Evolutionary conservation across 1,284 basidiomycete genomes (phyloP).

Genomic region (Apiotrichum porosum): DNA sequence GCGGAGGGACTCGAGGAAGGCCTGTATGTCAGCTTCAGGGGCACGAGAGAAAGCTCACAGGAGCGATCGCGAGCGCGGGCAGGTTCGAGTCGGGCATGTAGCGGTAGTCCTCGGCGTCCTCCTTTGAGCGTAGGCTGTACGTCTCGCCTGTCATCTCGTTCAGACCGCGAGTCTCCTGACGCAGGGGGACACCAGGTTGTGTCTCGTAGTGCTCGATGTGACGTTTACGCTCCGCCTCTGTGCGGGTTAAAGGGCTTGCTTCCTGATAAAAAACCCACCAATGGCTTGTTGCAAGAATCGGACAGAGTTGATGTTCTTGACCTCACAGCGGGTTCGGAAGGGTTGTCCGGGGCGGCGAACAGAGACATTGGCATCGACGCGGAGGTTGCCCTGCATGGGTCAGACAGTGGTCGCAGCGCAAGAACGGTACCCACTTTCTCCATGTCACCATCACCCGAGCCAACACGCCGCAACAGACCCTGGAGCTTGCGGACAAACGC

Average conservation of each 20-base stretch:
- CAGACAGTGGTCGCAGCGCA: too few relatives aligned
- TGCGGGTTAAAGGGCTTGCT: slow-evolving; percentile 53
- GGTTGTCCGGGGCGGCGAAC: slow-evolving; percentile 63
- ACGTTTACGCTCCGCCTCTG: slow-evolving; percentile 49
- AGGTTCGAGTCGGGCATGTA: slow-evolving; percentile 98
- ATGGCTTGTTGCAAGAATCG: slow-evolving; percentile 82
- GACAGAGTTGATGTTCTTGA: slow-evolving; percentile 95
- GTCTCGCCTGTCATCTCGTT: slow-evolving; percentile 78
- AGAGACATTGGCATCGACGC: slow-evolving; percentile 95
- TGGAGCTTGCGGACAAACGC: slow-evolving; percentile 84
- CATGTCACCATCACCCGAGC: slow-evolving; percentile 94
- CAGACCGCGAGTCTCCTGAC: slow-evolving; percentile 88
- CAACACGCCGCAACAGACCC: slow-evolving; percentile 71
- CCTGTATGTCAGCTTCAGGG: slow-evolving; percentile 48
- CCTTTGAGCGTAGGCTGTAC: slow-evolving; percentile 78
- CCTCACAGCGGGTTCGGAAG: slow-evolving; percentile 84
- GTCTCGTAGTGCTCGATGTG: slow-evolving; percentile 41
- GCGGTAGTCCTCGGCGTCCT: slow-evolving; percentile 90
- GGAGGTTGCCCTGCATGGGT: slow-evolving; percentile 68
- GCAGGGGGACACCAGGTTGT: slow-evolving; percentile 22
- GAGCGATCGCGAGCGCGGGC: slow-evolving; percentile 65
- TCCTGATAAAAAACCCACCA: slow-evolving; percentile 58
- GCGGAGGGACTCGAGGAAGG: slow-evolving; percentile 58
- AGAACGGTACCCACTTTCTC: slow-evolving; percentile 62
- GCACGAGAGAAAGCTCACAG: slow-evolving; percentile 19